Evolutionary conservation across 116 monocot genomes (phyloP).

Genomic region (Trichopus zeylanicus): DNA sequence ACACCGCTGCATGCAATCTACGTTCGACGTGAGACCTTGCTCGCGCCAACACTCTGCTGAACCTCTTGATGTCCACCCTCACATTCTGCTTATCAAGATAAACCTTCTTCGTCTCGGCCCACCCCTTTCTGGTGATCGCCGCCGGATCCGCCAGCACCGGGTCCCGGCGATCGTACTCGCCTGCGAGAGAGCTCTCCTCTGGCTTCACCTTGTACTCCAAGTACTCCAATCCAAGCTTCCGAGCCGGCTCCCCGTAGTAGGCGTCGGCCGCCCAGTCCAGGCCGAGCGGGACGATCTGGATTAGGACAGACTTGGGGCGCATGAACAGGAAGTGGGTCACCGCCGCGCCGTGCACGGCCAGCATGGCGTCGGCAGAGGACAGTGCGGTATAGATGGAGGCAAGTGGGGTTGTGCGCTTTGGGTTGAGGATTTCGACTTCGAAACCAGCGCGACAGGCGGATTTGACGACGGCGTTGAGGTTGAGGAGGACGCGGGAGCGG

Average conservation of each 20-base stretch:
- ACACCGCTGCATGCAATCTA: no score
- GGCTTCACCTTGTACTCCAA: slow-evolving; percentile 34
- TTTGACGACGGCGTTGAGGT: slow-evolving; percentile 33
- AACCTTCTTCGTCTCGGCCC: slow-evolving; percentile 72
- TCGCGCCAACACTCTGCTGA: slow-evolving; percentile 26
- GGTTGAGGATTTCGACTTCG: slow-evolving; percentile 38
- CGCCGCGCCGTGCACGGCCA: slow-evolving; percentile 68
- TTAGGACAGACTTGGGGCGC: slow-evolving; percentile 29
- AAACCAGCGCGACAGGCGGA: slow-evolving; percentile 43
- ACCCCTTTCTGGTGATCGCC: slow-evolving; percentile 44
- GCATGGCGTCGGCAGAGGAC: slow-evolving; percentile 50
- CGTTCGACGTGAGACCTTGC: slow-evolving; percentile 17
- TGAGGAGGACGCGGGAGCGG: slow-evolving; percentile 40
- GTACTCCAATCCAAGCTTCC: slow-evolving; percentile 38
- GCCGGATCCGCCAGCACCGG: slow-evolving; percentile 32
- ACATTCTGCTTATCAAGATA: slow-evolving; percentile 74
- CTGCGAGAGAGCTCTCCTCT: slow-evolving; percentile 45
- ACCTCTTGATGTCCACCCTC: slow-evolving; percentile 39
- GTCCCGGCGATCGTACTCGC: slow-evolving; percentile 19
- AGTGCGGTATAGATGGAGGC: slow-evolving; percentile 34
- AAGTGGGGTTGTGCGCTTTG: slow-evolving; percentile 39
- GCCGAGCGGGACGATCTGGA: slow-evolving; percentile 59
- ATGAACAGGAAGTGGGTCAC: slow-evolving; percentile 61
- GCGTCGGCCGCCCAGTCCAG: slow-evolving; percentile 49
- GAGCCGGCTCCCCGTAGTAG: slow-evolving; percentile 50